Evolutionary conservation across 305 asterid species (phyloP).

Genomic region (Fraxinus albicans): DNA sequence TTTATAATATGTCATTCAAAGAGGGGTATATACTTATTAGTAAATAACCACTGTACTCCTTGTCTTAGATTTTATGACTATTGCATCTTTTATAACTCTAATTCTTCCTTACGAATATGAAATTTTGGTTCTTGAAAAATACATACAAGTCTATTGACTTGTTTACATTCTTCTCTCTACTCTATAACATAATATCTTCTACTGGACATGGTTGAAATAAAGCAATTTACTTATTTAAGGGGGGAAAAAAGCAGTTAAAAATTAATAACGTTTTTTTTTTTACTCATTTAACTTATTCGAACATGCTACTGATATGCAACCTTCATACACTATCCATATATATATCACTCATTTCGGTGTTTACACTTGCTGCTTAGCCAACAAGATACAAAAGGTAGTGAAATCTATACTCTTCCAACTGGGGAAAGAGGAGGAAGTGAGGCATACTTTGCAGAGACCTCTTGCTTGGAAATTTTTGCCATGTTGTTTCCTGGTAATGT

Average conservation of each 20-base stretch:
- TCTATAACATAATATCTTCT: too few relatives aligned
- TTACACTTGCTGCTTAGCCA: not conserved
- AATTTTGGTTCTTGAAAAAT: too few relatives aligned
- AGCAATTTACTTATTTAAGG: too few relatives aligned
- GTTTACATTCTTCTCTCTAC: too few relatives aligned
- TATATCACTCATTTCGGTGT: not conserved
- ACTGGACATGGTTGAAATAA: too few relatives aligned
- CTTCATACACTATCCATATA: not conserved
- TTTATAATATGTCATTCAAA: too few relatives aligned
- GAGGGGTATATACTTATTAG: too few relatives aligned
- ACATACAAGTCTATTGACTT: too few relatives aligned
- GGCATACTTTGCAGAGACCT: slow-evolving; percentile 38
- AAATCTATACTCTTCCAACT: slow-evolving; percentile 41
- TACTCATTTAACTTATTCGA: not conserved
- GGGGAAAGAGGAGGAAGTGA: slow-evolving; percentile 48
- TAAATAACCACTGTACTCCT: too few relatives aligned
- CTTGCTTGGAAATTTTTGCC: slow-evolving; percentile 24
- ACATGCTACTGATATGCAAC: not conserved
- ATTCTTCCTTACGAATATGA: too few relatives aligned
- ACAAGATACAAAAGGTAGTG: not conserved
- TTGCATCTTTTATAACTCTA: too few relatives aligned
- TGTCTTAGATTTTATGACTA: too few relatives aligned
- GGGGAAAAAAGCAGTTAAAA: not conserved
- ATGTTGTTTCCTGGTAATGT: slow-evolving; percentile 17
- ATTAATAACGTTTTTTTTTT: not conserved